Evolutionary conservation across 129 eudicot species (phyloP).

Genomic region (Lactuca saligna): DNA sequence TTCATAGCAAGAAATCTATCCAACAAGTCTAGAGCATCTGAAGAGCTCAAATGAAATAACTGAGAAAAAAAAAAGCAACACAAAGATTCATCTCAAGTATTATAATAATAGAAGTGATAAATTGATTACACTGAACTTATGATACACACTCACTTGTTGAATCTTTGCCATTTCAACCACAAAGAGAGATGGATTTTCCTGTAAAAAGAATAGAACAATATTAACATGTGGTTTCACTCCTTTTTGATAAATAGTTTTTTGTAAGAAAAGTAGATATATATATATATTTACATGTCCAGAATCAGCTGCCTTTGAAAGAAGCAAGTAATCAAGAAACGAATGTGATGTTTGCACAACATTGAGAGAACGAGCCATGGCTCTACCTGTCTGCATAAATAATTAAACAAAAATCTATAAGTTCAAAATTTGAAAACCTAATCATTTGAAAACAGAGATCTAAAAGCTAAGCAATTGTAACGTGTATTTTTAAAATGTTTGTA

Average conservation of each 20-base stretch:
- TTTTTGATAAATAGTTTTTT: not conserved
- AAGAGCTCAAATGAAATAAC: slow-evolving; percentile 58
- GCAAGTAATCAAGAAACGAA: slow-evolving; percentile 75
- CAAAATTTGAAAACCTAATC: not conserved
- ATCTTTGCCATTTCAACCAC: slow-evolving; percentile 81
- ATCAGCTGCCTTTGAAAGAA: slow-evolving; percentile 71
- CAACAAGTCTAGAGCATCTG: slow-evolving; percentile 82
- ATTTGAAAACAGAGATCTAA: not conserved
- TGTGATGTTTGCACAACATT: slow-evolving; percentile 87
- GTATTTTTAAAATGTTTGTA: not conserved
- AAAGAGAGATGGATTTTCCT: slow-evolving; percentile 84
- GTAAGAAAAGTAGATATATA: not conserved
- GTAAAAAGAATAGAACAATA: slow-evolving; percentile 22
- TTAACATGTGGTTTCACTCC: not conserved
- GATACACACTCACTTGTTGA: slow-evolving; percentile 54
- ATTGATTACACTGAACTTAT: slow-evolving; percentile 3
- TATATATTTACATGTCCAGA: slow-evolving; percentile 51
- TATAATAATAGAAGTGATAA: not conserved
- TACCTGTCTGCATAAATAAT: slow-evolving; percentile 59
- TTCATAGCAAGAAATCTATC: slow-evolving; percentile 83
- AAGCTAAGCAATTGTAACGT: not conserved
- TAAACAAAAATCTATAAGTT: not conserved
- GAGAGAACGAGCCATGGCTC: slow-evolving; percentile 68
- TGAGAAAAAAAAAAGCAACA: slow-evolving; percentile 31
- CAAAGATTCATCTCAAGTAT: slow-evolving; percentile 3